Conservation (phyloP, 805 yeast species). For the Wickerhamiella spandovensis region DNA sequence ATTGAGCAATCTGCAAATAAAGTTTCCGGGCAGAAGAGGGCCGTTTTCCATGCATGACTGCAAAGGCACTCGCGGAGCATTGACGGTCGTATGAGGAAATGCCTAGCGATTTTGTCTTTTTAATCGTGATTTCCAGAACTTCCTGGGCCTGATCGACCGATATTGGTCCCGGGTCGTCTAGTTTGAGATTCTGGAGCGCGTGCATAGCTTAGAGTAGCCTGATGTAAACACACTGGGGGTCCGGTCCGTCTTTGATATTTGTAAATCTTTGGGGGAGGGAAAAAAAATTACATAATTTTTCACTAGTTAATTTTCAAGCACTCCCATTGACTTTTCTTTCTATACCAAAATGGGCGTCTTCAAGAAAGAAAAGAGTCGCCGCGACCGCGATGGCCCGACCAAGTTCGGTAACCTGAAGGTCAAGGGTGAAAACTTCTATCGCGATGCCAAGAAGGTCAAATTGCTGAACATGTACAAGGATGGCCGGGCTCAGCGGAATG, state of each 20-base stretch:
- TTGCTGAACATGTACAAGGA: conserved; percentile 85
- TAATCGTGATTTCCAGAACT: background rate
- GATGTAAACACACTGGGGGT: background rate
- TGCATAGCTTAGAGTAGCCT: background rate
- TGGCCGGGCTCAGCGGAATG: conserved; percentile 78
- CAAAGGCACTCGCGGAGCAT: background rate
- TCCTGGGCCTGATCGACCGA: background rate
- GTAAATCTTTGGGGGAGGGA: too few relatives aligned
- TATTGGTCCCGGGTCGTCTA: background rate
- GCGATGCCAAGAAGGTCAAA: conserved; percentile 83
- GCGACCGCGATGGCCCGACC: conserved; percentile 66
- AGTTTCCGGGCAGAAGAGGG: background rate
- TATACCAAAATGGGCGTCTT: conserved; percentile 63
- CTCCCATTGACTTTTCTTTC: background rate
- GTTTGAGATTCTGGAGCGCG: background rate
- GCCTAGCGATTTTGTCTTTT: background rate
- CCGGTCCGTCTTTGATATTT: too few relatives aligned
- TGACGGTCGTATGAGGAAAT: background rate
- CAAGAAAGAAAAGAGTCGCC: conserved; percentile 81
- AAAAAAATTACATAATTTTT: background rate
- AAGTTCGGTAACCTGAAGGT: conserved; percentile 86
- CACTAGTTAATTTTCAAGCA: background rate
- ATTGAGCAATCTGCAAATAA: background rate
- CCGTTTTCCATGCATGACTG: background rate
- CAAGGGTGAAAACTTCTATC: conserved; percentile 91